These are phyloP conservation scores for Solanum aculeatissimum DNA, from an alignment of 305 asterid species.

Conservation along the genomic window DNA sequence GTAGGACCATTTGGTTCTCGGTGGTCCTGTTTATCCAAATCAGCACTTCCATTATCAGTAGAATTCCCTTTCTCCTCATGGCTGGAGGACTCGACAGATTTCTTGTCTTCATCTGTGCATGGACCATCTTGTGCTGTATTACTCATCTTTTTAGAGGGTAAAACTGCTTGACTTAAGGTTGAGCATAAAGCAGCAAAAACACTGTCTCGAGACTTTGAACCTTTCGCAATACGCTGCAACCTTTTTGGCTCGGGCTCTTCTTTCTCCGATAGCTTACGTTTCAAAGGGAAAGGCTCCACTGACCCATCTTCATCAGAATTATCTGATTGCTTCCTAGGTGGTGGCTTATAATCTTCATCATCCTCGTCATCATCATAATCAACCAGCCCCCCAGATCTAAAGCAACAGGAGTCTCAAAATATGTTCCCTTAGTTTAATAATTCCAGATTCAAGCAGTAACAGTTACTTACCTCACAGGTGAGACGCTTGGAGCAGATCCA, in stretches of 20 bases:
- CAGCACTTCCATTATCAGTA: conserved; percentile 18
- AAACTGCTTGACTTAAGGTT: conserved; percentile 41
- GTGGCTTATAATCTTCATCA: conserved; percentile 89
- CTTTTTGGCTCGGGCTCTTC: conserved; percentile 66
- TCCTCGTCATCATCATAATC: conserved; percentile 97
- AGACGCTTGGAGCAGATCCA: conserved; percentile 37
- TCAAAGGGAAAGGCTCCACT: conserved; percentile 42
- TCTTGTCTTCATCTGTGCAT: conserved; percentile 20
- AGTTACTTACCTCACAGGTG: conserved; percentile 42
- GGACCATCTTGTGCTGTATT: conserved; percentile 19
- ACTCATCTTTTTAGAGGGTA: conserved; percentile 41
- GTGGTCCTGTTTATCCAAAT: conserved; percentile 16
- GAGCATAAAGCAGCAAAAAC: conserved; percentile 77
- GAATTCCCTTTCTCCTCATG: conserved; percentile 24
- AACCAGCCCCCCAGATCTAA: conserved; percentile 87
- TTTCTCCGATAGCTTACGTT: conserved; percentile 53
- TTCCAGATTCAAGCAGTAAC: not conserved
- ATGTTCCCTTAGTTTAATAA: not conserved
- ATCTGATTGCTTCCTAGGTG: conserved; percentile 47
- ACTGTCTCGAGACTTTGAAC: conserved; percentile 56
- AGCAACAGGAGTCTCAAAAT: not conserved
- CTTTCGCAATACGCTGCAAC: conserved; percentile 43
- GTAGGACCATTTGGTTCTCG: conserved; percentile 33
- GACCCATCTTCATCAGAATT: conserved; percentile 48
- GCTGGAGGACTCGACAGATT: conserved; percentile 11